Evolutionary conservation across 202 grass and related monocot species (phyloP).

Genomic region (Schoenoplectus tabernaemontani): DNA sequence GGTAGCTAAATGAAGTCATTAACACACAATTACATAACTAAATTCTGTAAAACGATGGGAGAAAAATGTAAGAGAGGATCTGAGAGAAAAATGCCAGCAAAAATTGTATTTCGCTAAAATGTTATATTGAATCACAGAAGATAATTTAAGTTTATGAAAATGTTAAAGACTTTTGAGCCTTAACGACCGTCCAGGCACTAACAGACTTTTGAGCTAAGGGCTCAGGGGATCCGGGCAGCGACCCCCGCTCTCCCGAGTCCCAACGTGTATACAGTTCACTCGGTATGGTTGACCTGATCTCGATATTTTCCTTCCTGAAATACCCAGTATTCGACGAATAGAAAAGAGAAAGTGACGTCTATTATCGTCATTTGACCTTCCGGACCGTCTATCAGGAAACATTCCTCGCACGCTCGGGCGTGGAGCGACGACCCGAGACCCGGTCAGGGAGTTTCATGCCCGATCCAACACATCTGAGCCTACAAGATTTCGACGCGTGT

Average conservation of each 20-base stretch:
- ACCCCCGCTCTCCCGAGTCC: not conserved
- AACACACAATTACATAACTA: too few relatives aligned
- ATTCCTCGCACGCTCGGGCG: constrained; percentile 13
- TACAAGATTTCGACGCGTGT: not conserved
- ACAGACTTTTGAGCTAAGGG: too few relatives aligned
- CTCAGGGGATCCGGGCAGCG: not conserved
- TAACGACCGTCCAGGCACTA: too few relatives aligned
- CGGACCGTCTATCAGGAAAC: not conserved
- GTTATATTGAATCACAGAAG: too few relatives aligned
- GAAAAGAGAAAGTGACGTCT: not conserved
- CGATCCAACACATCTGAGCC: not conserved
- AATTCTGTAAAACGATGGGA: too few relatives aligned
- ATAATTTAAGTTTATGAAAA: too few relatives aligned
- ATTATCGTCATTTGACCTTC: not conserved
- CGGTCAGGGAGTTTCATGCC: not conserved
- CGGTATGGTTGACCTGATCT: constrained; percentile 9
- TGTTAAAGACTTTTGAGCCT: too few relatives aligned
- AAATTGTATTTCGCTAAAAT: too few relatives aligned
- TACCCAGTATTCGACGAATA: not conserved
- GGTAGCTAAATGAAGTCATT: too few relatives aligned
- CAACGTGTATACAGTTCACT: not conserved
- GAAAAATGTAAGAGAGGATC: too few relatives aligned
- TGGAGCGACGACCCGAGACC: not conserved
- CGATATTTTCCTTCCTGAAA: not conserved
- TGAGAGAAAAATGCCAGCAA: too few relatives aligned